These are phyloP conservation scores for Cytospora piceicola DNA, from an alignment of 2,329 filamentous ascomycete genomes.

Conservation along the genomic window DNA sequence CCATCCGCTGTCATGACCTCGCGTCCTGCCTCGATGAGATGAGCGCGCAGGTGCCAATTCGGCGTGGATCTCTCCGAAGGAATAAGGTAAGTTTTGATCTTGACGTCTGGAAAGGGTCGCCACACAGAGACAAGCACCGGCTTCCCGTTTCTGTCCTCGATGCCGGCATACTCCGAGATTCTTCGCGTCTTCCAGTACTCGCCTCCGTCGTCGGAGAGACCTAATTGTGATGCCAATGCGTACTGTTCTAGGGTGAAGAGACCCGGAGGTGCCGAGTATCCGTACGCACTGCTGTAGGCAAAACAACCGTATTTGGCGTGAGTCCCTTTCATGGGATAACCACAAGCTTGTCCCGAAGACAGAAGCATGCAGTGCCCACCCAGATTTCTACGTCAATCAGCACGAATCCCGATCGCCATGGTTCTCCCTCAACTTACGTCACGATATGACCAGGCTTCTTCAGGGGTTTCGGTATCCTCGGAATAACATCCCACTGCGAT, in stretches of 20 bases:
- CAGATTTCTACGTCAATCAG: constrained; percentile 51
- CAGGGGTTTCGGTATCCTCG: constrained; percentile 59
- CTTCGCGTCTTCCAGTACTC: constrained; percentile 80
- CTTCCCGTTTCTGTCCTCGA: constrained; percentile 56
- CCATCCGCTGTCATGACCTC: constrained; percentile 74
- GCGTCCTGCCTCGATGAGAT: constrained; percentile 63
- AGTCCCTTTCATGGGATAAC: constrained; percentile 79
- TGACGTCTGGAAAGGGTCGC: constrained; percentile 72
- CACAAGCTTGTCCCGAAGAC: constrained; percentile 77
- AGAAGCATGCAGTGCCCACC: constrained; percentile 79
- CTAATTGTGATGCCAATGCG: constrained; percentile 74
- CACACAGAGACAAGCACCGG: constrained; percentile 71
- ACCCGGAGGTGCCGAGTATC: constrained; percentile 77
- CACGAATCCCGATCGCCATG: neutral
- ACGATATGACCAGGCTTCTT: constrained; percentile 75
- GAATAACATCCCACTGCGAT: constrained; percentile 58
- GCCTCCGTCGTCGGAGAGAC: constrained; percentile 75
- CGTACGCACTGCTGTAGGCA: constrained; percentile 76
- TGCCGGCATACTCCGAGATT: constrained; percentile 64
- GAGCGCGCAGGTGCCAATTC: constrained; percentile 72
- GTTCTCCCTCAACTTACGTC: constrained; percentile 42
- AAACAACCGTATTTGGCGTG: constrained; percentile 83
- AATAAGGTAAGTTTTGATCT: constrained; percentile 66
- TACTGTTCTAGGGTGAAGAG: constrained; percentile 77
- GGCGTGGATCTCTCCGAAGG: constrained; percentile 61